A percentile compares a stretch with the other conserved stretches of the same genome.
Evolutionary conservation across 106 monocot species (phyloP).

Genomic region (Agapanthus africanus): DNA sequence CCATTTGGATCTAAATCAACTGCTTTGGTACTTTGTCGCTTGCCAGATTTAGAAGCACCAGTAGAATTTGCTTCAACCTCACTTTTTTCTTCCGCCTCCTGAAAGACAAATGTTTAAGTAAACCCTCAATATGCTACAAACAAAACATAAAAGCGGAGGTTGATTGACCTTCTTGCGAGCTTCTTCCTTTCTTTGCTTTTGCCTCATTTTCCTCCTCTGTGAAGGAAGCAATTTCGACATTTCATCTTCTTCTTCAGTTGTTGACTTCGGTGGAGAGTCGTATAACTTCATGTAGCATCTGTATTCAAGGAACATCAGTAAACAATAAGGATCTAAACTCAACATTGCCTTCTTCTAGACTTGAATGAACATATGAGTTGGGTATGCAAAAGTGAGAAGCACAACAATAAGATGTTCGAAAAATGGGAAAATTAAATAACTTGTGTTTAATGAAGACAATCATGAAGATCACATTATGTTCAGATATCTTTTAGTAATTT

Average conservation of each 20-base stretch:
- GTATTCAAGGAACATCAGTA: constrained; percentile 7
- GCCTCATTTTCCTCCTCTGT: constrained; percentile 84
- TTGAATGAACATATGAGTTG: constrained; percentile 1
- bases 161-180: constrained; percentile 81
- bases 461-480: no score
- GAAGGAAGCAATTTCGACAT: constrained; percentile 64
- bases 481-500: no score
- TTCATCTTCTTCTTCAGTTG: constrained; percentile 57
- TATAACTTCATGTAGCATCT: constrained; percentile 89
- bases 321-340: not conserved
- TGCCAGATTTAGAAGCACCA: constrained; percentile 60
- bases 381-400: not conserved
- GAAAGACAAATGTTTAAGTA: constrained; percentile 6
- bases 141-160: not conserved
- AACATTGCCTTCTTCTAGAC: not conserved
- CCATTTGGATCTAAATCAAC: constrained; percentile 93
- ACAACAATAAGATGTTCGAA: not conserved
- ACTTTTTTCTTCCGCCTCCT: constrained; percentile 90
- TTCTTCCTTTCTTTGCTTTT: constrained; percentile 91
- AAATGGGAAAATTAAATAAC: not conserved
- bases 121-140: not conserved
- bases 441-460: not conserved
- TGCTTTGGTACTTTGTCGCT: constrained; percentile 48
- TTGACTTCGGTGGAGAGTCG: constrained; percentile 81
- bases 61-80: constrained; percentile 55